These are phyloP conservation scores for Boletus sp. DNA, from an alignment of 768 basidiomycete species.

Conservation along the genomic window DNA sequence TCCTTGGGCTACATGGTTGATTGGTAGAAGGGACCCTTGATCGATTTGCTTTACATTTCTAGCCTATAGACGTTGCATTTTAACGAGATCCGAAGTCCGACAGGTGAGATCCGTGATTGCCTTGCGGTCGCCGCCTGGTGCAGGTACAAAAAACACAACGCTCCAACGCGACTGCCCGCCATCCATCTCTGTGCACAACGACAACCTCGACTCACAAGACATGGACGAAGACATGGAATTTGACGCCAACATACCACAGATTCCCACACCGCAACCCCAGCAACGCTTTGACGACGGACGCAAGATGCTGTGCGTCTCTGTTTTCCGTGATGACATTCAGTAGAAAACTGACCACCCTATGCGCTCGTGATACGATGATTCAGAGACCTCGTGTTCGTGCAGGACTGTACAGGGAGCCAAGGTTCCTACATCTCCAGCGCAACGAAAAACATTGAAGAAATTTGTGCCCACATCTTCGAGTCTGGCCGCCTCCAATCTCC, in stretches of 20 bases:
- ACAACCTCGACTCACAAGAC: constrained; percentile 12
- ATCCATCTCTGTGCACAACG: constrained; percentile 15
- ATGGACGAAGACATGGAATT: constrained; percentile 87
- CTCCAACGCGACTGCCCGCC: constrained; percentile 5
- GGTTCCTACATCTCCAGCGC: constrained; percentile 91
- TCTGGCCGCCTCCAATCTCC: constrained; percentile 84
- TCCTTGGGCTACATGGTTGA: constrained; percentile 66
- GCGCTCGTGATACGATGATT: not conserved
- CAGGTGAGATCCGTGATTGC: constrained; percentile 36
- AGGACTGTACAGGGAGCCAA: constrained; percentile 93
- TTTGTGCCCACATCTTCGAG: constrained; percentile 92
- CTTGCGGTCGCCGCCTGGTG: constrained; percentile 35
- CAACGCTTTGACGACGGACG: constrained; percentile 41
- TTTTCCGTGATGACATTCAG: constrained; percentile 3
- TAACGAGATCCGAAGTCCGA: constrained; percentile 36
- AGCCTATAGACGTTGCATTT: constrained; percentile 15
- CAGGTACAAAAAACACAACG: constrained; percentile 17
- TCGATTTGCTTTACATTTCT: constrained; percentile 8
- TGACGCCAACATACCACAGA: constrained; percentile 39
- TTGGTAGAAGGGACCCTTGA: constrained; percentile 47
- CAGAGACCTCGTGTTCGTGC: constrained; percentile 92
- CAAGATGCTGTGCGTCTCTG: constrained; percentile 70
- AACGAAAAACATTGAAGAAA: constrained; percentile 94
- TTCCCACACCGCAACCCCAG: constrained; percentile 35
- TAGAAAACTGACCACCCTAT: constrained; percentile 16